Base-by-base conservation (phyloP, 306 rosid species). In the Geum urbanum region DNA sequence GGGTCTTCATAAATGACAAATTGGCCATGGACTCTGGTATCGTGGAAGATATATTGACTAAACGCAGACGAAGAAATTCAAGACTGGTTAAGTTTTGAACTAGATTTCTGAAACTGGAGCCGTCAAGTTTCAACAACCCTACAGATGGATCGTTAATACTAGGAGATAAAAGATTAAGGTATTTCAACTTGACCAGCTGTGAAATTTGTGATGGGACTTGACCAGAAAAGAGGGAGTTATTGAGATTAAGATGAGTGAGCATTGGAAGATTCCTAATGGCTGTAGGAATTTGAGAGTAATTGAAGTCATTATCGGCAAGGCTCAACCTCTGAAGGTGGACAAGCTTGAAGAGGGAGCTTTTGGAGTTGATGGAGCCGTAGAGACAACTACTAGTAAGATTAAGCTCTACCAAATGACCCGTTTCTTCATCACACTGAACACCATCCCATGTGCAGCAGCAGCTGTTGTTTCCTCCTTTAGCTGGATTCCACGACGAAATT, bases 11-110 rank as follows among this genome's bases (percentile, higher is more conserved):
- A 48, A 39, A 58, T 47, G 72, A 66, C 11, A 74, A 58, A 39
- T 74, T 57, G 2, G 72, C 72, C 6, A 74, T 2, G 2, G 55
- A 66, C 18, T 54, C 10, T 5, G 67, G 72, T 1, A 74, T 8
- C 35, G 51, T 57, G 9, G 72, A 66, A n/a, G 61, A 59, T 13
- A 74, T 57, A 27, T 46, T 12, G 8, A 66, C 20, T 5, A 3
- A 46, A 19, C 41, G 6, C 5, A 74, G 78, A 46, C 6, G 0
- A 66, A 74, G 78, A 13, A 0, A 4, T 49, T 74, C 67, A 4
- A 74, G 46, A 22, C 66, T 48, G 0, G 78, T 74, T 56, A 66
- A 57, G 52, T 74, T 74, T 5, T 19, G 61, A 48, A 40, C 45
- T 4, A 72, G 43, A 13, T 60, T 60, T 61, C 11, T 24, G 6